phyloP scores from a whole-genome alignment of 2,329 filamentous ascomycete genomes.

The Colletotrichum costaricense region DNA sequence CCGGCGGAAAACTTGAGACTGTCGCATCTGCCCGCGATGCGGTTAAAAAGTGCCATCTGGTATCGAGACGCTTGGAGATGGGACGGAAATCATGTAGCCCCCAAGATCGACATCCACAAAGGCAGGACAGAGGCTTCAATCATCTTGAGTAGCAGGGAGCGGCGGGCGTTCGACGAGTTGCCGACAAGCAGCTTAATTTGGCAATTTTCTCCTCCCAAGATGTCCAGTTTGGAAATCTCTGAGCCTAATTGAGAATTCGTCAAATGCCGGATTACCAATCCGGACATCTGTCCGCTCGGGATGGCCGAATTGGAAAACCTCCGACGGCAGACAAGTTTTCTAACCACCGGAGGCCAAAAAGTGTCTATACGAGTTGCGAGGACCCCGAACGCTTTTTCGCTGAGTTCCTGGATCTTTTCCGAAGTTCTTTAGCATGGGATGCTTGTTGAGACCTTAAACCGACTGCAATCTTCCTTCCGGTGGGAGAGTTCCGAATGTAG shows the following conservation, averaged over 20 bases:
- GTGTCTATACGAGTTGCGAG: background rate
- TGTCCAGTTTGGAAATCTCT: too few species aligned
- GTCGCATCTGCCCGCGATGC: background rate
- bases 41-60: background rate
- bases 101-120: background rate
- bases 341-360: too few species aligned
- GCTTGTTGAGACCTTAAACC: background rate
- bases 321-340: too few species aligned
- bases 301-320: background rate
- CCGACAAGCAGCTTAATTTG: background rate
- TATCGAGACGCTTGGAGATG: constrained; percentile 1
- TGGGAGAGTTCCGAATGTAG: background rate
- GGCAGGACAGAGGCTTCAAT: background rate
- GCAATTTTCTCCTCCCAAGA: too few species aligned
- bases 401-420: background rate
- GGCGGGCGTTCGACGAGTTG: background rate
- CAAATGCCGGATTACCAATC: background rate
- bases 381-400: background rate
- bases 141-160: background rate
- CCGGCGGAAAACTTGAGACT: background rate
- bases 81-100: background rate
- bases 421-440: background rate
- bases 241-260: background rate
- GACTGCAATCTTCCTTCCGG: background rate
- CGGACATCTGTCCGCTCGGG: background rate